Evolutionary conservation across 345 rosid species (phyloP).

Genomic region (Euphorbia tirucalli): DNA sequence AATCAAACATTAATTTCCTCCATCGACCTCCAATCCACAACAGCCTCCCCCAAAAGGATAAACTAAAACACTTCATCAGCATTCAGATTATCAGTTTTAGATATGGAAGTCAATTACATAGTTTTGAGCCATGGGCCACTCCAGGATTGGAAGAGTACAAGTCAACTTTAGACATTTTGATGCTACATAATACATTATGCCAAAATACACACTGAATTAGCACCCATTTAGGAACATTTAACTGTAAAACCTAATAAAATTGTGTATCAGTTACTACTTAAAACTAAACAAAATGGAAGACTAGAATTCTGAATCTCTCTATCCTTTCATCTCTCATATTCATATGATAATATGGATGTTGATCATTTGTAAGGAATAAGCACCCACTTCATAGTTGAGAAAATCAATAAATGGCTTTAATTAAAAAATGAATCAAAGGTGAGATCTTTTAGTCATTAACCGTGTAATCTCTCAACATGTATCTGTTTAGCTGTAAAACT

Average conservation of each 20-base stretch:
- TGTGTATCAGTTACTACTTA: background rate
- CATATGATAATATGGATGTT: background rate
- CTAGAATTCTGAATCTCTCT: background rate
- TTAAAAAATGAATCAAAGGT: too few species aligned
- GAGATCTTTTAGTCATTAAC: background rate
- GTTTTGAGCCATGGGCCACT: background rate
- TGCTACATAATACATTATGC: background rate
- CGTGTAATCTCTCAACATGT: background rate
- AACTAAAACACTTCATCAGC: background rate
- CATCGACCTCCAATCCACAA: too few species aligned
- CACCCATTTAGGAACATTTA: background rate
- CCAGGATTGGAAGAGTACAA: background rate
- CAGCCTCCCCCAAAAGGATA: too few species aligned
- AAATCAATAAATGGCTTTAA: background rate
- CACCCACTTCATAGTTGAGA: background rate
- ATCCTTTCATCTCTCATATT: background rate
- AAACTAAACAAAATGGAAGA: too few species aligned
- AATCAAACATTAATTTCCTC: too few species aligned
- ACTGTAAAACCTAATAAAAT: background rate
- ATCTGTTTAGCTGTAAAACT: background rate
- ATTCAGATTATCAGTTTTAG: background rate
- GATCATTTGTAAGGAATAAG: background rate
- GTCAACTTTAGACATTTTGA: background rate
- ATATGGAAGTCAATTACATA: background rate
- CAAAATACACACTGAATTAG: background rate